Conservation (phyloP, 2,329 filamentous ascomycete genomes). For the Lecanicillium sp. region DNA sequence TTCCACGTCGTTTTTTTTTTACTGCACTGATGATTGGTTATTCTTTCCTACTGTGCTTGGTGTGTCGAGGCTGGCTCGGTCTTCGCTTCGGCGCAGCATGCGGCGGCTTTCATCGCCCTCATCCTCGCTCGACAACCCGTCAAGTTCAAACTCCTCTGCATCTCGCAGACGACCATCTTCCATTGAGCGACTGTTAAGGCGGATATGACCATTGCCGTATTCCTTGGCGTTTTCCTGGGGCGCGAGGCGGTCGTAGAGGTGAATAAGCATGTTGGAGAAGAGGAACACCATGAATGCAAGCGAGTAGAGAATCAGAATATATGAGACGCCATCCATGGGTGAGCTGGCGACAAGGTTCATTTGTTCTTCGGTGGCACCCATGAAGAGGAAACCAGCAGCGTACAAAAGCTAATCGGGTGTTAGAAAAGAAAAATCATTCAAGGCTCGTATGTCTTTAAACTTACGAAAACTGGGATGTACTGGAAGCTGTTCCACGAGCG, state of each 20-base stretch:
- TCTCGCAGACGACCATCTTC: constrained; percentile 59
- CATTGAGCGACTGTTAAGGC: constrained; percentile 23
- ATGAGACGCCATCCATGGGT: constrained; percentile 79
- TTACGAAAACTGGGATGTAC: constrained; percentile 44
- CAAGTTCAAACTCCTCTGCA: constrained; percentile 88
- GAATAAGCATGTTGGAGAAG: constrained; percentile 78
- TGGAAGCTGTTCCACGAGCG: constrained; percentile 57
- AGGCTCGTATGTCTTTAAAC: too few species aligned
- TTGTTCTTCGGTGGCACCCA: constrained; percentile 95
- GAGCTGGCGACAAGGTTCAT: constrained; percentile 70
- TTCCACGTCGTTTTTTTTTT: not conserved
- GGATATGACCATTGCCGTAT: constrained; percentile 25
- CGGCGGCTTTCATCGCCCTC: constrained; percentile 52
- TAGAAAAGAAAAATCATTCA: constrained; percentile 7
- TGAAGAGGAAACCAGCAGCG: constrained; percentile 90
- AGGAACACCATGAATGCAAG: constrained; percentile 86
- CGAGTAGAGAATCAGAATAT: constrained; percentile 85
- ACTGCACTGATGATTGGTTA: constrained; percentile 20
- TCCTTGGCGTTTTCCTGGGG: constrained; percentile 30
- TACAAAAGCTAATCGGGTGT: constrained; percentile 60
- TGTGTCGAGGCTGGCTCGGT: constrained; percentile 31
- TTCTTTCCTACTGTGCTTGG: constrained; percentile 29
- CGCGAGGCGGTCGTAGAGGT: constrained; percentile 64
- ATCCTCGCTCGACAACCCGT: constrained; percentile 82
- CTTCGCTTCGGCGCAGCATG: constrained; percentile 24